Conservation (phyloP, 2,329 filamentous ascomycete species). For the Diatrype stigma region DNA sequence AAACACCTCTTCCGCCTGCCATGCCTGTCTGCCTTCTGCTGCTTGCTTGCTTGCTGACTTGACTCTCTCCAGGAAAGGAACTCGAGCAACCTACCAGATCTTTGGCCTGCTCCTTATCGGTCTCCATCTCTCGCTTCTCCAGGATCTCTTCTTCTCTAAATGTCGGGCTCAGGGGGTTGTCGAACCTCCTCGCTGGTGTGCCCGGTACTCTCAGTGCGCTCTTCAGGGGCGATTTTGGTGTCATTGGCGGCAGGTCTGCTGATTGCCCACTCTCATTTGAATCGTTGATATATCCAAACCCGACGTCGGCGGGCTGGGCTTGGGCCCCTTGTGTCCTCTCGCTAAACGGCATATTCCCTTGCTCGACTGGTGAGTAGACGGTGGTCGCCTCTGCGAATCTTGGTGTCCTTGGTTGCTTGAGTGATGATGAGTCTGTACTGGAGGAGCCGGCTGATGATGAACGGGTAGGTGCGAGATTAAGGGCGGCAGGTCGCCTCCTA, state of each 20-base stretch:
- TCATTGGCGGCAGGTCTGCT: conserved; percentile 59
- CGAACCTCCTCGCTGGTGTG: conserved; percentile 67
- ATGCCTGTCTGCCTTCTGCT: too few species aligned
- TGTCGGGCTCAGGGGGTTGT: conserved; percentile 83
- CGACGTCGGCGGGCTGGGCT: conserved; percentile 77
- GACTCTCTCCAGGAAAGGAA: too few species aligned
- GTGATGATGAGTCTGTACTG: conserved; percentile 47
- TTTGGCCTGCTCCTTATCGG: conserved; percentile 81
- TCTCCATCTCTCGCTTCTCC: conserved; percentile 76
- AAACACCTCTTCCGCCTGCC: too few species aligned
- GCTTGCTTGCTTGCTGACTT: too few species aligned
- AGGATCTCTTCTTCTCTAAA: conserved; percentile 83
- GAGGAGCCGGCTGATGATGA: conserved; percentile 47
- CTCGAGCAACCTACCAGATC: conserved; percentile 67
- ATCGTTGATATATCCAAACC: conserved; percentile 83
- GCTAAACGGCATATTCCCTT: conserved; percentile 50
- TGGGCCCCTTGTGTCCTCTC: conserved; percentile 55
- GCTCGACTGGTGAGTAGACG: conserved; percentile 72
- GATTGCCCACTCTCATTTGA: conserved; percentile 43
- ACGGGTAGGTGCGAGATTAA: conserved; percentile 48
- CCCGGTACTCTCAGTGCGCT: conserved; percentile 87
- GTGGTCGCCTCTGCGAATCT: conserved; percentile 79
- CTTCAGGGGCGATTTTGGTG: conserved; percentile 77
- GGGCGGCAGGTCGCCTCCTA: conserved; percentile 52
- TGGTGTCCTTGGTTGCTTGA: conserved; percentile 68